Percentiles rank a stretch among this genome's conserved stretches.
Evolutionary conservation across 768 basidiomycete species (phyloP).

Genomic region (Lyophyllum shimeji): DNA sequence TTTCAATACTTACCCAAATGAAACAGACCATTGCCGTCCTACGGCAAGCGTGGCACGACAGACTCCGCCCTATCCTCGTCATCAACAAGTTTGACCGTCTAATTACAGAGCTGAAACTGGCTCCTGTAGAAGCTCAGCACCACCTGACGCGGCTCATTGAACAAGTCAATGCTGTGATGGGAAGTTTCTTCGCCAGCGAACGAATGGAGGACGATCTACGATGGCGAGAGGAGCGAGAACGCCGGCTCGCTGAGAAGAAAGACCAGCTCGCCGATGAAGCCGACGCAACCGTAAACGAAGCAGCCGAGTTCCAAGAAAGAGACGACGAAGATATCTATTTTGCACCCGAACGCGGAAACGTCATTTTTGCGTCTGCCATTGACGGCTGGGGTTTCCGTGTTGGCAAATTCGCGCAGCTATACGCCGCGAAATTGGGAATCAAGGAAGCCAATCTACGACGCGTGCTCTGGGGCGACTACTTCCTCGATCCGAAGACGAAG

Average conservation of each 20-base stretch:
- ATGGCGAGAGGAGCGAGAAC: constrained; percentile 91
- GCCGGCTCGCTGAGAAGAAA: constrained; percentile 74
- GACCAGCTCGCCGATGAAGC: constrained; percentile 66
- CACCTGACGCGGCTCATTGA: constrained; percentile 93
- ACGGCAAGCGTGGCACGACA: constrained; percentile 91
- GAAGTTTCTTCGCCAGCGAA: constrained; percentile 90
- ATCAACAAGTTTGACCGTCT: constrained; percentile 97
- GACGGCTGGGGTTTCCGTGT: constrained; percentile 98
- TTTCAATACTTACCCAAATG: background rate
- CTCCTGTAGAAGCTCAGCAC: constrained; percentile 91
- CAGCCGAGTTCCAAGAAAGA: constrained; percentile 83
- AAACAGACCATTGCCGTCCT: constrained; percentile 90
- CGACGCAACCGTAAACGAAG: constrained; percentile 57
- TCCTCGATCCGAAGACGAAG: constrained; percentile 94
- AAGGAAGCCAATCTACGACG: constrained; percentile 82
- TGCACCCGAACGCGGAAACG: constrained; percentile 92
- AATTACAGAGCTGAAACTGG: constrained; percentile 88
- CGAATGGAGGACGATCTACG: constrained; percentile 95
- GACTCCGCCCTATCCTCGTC: constrained; percentile 86
- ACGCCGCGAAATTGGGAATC: constrained; percentile 86
- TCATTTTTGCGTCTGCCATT: constrained; percentile 93
- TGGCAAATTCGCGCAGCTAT: constrained; percentile 90
- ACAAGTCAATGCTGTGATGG: constrained; percentile 98
- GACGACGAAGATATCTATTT: constrained; percentile 99
- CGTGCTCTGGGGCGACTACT: constrained; percentile 97